Conservation (phyloP, 768 basidiomycete species). For the Podaxis sp. region DNA sequence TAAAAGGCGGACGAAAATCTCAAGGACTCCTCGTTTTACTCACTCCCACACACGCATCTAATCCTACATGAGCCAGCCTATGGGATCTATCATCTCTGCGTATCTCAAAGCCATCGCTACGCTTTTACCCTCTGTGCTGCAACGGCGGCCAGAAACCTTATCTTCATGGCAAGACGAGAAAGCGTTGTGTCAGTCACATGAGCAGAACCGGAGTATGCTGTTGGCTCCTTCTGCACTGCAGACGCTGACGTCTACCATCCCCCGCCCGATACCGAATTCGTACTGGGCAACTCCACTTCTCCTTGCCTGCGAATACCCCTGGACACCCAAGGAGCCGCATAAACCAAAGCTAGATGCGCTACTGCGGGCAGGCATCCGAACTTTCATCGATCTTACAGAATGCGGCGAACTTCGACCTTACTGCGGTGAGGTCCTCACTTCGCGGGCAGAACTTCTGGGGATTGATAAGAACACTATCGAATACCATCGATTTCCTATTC, state of each 20-base stretch:
- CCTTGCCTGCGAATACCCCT: conserved; percentile 82
- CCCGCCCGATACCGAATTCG: conserved; percentile 76
- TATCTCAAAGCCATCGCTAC: background rate
- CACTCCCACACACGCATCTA: background rate
- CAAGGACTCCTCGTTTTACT: background rate
- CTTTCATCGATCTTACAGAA: conserved; percentile 86
- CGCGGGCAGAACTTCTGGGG: conserved; percentile 51
- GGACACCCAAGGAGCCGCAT: conserved; percentile 54
- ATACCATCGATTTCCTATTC: conserved; percentile 80
- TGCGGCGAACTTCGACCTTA: conserved; percentile 73
- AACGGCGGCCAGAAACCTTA: background rate
- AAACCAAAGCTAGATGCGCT: conserved; percentile 74
- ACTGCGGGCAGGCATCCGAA: conserved; percentile 69
- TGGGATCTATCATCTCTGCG: conserved; percentile 1
- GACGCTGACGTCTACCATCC: conserved; percentile 19
- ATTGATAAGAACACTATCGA: conserved; percentile 57
- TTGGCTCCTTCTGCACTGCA: background rate
- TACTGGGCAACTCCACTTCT: conserved; percentile 78
- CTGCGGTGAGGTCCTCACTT: conserved; percentile 42
- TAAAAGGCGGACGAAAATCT: background rate
- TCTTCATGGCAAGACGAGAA: background rate
- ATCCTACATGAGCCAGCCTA: background rate
- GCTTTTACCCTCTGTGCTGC: background rate
- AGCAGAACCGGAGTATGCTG: background rate
- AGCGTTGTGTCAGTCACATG: background rate